Percentiles rank a stretch among this genome's conserved stretches.
Evolutionary conservation across 768 basidiomycete genomes (phyloP).

Genomic region (Cystofilobasidium macerans): DNA sequence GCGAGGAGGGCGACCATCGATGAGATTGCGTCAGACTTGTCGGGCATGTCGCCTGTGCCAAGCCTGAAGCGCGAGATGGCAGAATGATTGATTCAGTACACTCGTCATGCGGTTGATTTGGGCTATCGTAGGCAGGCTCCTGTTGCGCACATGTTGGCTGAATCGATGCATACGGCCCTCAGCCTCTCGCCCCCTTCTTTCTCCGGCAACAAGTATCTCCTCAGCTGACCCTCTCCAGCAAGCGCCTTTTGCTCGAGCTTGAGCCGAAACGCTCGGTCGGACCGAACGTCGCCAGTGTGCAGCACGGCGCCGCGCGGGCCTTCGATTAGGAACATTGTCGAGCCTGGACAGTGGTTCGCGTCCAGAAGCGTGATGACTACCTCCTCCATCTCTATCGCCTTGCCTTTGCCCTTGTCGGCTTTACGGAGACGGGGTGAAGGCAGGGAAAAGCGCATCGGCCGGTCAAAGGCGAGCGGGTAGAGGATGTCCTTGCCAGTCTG

Average conservation of each 20-base stretch:
- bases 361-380: constrained; percentile 72
- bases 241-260: not conserved
- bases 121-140: too few species aligned
- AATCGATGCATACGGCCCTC: constrained; percentile 9
- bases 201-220: not conserved
- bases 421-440: too few species aligned
- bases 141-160: constrained; percentile 13
- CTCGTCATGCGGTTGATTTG: too few species aligned
- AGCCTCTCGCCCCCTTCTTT: constrained; percentile 5
- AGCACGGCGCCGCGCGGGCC: constrained; percentile 59
- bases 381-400: constrained; percentile 22
- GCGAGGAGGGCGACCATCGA: constrained; percentile 62
- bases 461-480: constrained; percentile 30
- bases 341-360: constrained; percentile 91
- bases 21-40: constrained; percentile 53
- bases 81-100: too few species aligned
- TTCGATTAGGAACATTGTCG: constrained; percentile 84
- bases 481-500: constrained; percentile 40
- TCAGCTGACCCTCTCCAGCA: not conserved
- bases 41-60: constrained; percentile 38
- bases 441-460: not conserved
- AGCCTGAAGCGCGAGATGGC: constrained; percentile 31
- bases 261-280: constrained; percentile 47
- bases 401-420: constrained; percentile 45
- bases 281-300: constrained; percentile 87